These are phyloP conservation scores for Ophiostoma perfectum DNA, from an alignment of 2,329 filamentous ascomycete species.

Conservation along the genomic window DNA sequence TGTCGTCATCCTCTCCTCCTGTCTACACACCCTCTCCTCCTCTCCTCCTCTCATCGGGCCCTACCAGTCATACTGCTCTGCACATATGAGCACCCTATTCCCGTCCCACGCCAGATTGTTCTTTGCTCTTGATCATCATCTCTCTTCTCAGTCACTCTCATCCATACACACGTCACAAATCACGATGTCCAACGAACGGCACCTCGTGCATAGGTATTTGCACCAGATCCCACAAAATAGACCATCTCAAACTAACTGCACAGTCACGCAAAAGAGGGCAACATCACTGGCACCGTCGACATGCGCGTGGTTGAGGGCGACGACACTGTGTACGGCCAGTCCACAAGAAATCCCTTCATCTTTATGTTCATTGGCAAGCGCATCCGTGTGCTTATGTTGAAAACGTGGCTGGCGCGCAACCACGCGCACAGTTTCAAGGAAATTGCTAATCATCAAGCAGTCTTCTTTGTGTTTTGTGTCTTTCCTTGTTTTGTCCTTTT, in stretches of 20 bases:
- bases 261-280: conserved; percentile 31
- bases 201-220: not conserved
- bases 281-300: conserved; percentile 30
- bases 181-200: not conserved
- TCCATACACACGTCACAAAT: not conserved
- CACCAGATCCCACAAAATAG: not conserved
- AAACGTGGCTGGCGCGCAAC: conserved; percentile 44
- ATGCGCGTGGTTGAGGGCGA: conserved; percentile 46
- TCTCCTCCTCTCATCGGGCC: not conserved
- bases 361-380: conserved; percentile 49
- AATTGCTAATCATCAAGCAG: not conserved
- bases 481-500: not conserved
- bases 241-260: not conserved
- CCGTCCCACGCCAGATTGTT: not conserved
- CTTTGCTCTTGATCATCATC: not conserved
- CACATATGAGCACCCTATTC: not conserved
- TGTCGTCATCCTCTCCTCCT: too few species aligned
- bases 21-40: too few species aligned
- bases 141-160: not conserved
- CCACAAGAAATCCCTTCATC: conserved; percentile 49
- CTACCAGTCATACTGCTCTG: not conserved
- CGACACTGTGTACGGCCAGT: conserved; percentile 54
- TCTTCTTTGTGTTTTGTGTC: not conserved
- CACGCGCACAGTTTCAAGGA: conserved; percentile 36
- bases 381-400: conserved; percentile 42